Base-by-base conservation (phyloP, 139 green algal species). In the Desmodesmus armatus region DNA sequence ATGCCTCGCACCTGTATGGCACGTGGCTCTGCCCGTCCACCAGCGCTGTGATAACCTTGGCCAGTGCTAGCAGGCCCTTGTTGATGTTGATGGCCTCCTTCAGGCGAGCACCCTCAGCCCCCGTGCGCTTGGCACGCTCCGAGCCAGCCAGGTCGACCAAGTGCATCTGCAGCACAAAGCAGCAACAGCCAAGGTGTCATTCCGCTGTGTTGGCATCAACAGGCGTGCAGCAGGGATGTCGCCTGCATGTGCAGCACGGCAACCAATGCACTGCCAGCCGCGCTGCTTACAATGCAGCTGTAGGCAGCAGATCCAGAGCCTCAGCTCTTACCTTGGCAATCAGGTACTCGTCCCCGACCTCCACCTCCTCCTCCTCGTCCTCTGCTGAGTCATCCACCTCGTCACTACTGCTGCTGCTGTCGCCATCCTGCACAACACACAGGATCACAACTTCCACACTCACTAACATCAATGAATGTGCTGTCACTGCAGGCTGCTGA, bases 31-130 rank as follows among this genome's bases (percentile, higher is more conserved):
- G 94, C 62, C 90, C 87, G 82, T 98, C 97, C 7, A 93, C 92
- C 39, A 99, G 94, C 3, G 97, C 95, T 72, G 92, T 96, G 88
- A 99, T 99, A 27, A 99, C 97, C 81, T 99, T 99, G 41, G 96
- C 96, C 0, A 99, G 90, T 2, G 97, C 95, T n/a, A 99, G 91
- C 84, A 99, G 91, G 7, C 97, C 89, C 13, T 90, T 88, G 90
- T 99, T 99, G 87, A 99, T 99, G 77, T 98, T 92, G 82, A 99
- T 97, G 65, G 95, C 97, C 89, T 98, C 96, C 62, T 94, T 83
- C 43, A 96, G 87, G 23, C 92, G 87, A 13, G 86, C 86, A 47
- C 88, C 97, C 88, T 98, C 91, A 1, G 95, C 96, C 75, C 97
- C 95, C 2, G 97, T 99, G 27, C 95, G 90, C 93, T 99, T 99